These are phyloP conservation scores for Teratosphaeriaceae sp. DNA, from an alignment of 2,329 filamentous ascomycete genomes.

Conservation along the genomic window DNA sequence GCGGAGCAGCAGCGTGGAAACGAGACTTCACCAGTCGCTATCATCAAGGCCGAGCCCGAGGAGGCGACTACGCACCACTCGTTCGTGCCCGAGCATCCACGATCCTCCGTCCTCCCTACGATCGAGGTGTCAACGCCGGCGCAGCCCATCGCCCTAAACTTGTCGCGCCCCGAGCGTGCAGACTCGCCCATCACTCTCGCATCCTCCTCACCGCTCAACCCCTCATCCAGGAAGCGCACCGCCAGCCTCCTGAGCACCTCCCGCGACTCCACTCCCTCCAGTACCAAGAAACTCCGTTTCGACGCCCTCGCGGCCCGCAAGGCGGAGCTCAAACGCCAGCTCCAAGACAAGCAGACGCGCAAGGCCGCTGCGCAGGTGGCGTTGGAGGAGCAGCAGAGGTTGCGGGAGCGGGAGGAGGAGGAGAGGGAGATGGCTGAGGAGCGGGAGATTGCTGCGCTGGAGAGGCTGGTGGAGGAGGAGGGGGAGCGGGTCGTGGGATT, in stretches of 20 bases:
- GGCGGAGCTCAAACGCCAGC: background rate
- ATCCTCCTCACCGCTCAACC: background rate
- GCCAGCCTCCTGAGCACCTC: background rate
- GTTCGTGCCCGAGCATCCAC: no score
- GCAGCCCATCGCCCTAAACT: no score
- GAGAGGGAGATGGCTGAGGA: conserved; percentile 1
- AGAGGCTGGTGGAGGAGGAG: conserved; percentile 6
- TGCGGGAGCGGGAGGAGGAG: conserved; percentile 8
- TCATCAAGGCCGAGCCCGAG: no score
- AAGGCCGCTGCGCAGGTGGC: conserved; percentile 5
- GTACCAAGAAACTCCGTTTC: conserved; percentile 3
- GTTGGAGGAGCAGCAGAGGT: conserved; percentile 8
- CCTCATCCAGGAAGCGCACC: conserved; percentile 5
- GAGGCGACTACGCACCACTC: no score
- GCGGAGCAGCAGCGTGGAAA: no score
- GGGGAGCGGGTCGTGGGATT: conserved; percentile 18
- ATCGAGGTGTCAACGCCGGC: no score
- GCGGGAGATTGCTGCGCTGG: conserved; percentile 1
- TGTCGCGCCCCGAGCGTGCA: background rate
- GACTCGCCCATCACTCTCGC: background rate
- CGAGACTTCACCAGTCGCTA: no score
- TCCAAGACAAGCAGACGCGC: conserved; percentile 11
- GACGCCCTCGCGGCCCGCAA: conserved; percentile 4
- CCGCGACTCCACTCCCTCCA: conserved; percentile 4
- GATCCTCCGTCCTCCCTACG: no score